Conservation (phyloP, 768 basidiomycete species). For the Trametes villosa region DNA sequence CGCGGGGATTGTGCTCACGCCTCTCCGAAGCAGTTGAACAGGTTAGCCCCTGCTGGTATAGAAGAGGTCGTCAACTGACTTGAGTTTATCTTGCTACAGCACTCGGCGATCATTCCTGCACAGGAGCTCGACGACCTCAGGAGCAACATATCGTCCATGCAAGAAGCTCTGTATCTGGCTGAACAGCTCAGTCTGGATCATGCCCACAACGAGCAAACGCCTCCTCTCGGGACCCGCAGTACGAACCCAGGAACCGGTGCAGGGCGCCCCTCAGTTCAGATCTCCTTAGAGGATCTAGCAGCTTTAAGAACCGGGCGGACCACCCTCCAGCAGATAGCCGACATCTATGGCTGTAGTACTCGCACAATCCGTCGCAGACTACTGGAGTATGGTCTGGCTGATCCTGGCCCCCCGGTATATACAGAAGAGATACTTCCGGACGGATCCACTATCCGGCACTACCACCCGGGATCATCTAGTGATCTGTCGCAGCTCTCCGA, state of each 20-base stretch:
- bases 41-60: neutral
- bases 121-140: neutral
- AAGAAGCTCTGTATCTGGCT: neutral
- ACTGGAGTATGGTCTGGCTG: neutral
- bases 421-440: neutral
- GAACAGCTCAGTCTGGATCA: neutral
- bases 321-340: neutral
- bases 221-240: neutral
- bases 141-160: neutral
- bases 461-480: neutral
- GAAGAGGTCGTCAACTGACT: too few relatives aligned
- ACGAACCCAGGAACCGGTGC: neutral
- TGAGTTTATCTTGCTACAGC: neutral
- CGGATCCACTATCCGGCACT: neutral
- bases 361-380: neutral
- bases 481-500: conserved; percentile 23
- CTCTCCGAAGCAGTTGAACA: neutral
- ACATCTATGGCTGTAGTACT: neutral
- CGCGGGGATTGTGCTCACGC: neutral
- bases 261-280: neutral
- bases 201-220: neutral
- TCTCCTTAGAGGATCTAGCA: neutral
- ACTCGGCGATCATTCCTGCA: neutral
- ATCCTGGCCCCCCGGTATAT: neutral
- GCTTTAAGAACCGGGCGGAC: neutral